A percentile compares a stretch with the other conserved stretches of the same genome.
Evolutionary conservation across 345 rosid species (phyloP).

Genomic region (Hypericum perforatum): DNA sequence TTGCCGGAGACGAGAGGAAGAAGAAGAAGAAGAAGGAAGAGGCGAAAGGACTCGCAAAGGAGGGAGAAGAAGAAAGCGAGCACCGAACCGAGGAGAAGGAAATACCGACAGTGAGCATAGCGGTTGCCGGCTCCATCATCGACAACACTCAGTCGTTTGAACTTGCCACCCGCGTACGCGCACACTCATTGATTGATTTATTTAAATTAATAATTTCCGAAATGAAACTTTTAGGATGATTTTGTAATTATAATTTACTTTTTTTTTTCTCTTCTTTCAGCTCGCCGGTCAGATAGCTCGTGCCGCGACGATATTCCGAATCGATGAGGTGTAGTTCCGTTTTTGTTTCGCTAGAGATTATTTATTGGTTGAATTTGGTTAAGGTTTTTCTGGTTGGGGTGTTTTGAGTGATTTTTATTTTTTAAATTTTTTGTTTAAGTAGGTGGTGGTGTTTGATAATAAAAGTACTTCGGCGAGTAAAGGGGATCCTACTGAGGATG

Average conservation of each 20-base stretch:
- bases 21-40: constrained; percentile 20
- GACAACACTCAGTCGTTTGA: constrained; percentile 89
- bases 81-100: constrained; percentile 14
- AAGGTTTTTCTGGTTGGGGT: background rate
- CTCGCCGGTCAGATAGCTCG: constrained; percentile 92
- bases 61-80: constrained; percentile 9
- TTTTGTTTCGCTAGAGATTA: background rate
- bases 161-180: constrained; percentile 73
- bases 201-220: background rate
- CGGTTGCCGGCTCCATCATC: constrained; percentile 91
- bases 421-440: constrained; percentile 6
- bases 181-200: background rate
- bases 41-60: constrained; percentile 4
- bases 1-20: constrained; percentile 16
- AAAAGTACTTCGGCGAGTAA: constrained; percentile 26
- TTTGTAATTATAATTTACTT: background rate
- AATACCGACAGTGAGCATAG: constrained; percentile 62
- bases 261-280: constrained; percentile 25
- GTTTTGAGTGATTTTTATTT: background rate
- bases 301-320: constrained; percentile 76
- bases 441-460: constrained; percentile 86
- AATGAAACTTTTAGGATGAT: background rate
- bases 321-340: constrained; percentile 54
- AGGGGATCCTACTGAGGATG: constrained; percentile 14
- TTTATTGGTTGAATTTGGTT: background rate